A percentile compares a stretch with the other conserved stretches of the same genome.
phyloP scores from a whole-genome alignment of 768 basidiomycete species.

The Tulasnella sp. region DNA sequence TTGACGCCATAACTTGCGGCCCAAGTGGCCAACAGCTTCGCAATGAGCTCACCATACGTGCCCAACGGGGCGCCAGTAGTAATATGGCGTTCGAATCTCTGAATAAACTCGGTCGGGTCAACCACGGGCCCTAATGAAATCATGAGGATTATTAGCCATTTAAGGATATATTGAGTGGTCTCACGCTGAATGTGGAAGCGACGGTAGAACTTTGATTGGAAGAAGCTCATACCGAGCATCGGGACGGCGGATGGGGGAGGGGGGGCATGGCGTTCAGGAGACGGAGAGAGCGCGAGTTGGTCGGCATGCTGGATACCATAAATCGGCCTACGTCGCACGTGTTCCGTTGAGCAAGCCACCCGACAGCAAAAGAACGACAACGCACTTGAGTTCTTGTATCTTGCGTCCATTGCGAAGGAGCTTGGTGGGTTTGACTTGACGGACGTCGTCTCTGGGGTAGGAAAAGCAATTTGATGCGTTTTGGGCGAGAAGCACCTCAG shows the following conservation, averaged over 20 bases:
- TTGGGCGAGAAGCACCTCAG: too few species aligned
- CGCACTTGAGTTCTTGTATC: slow-evolving; percentile 75
- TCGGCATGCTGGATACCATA: background rate
- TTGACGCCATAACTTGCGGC: slow-evolving; percentile 81
- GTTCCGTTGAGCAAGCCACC: background rate
- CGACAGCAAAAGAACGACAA: background rate
- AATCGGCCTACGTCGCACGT: background rate
- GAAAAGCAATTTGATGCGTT: background rate
- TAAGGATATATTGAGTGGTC: slow-evolving; percentile 20
- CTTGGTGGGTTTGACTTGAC: slow-evolving; percentile 83
- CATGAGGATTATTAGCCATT: background rate
- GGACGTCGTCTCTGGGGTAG: slow-evolving; percentile 67
- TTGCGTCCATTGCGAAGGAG: slow-evolving; percentile 65
- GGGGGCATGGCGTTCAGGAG: slow-evolving; percentile 29
- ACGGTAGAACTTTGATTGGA: slow-evolving; percentile 71
- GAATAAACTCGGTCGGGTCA: slow-evolving; percentile 64
- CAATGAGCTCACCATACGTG: slow-evolving; percentile 62
- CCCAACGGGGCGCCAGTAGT: slow-evolving; percentile 42
- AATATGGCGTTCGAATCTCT: slow-evolving; percentile 35
- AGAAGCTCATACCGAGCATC: slow-evolving; percentile 62
- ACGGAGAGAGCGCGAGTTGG: background rate
- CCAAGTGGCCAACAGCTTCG: slow-evolving; percentile 76
- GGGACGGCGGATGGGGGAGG: slow-evolving; percentile 46
- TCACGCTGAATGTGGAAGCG: slow-evolving; percentile 77
- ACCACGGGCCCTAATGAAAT: slow-evolving; percentile 62